Evolutionary conservation across 768 basidiomycete genomes (phyloP), one percentile per base, ranked within the genome.

Genomic region (Lactarius evosmus): DNA sequence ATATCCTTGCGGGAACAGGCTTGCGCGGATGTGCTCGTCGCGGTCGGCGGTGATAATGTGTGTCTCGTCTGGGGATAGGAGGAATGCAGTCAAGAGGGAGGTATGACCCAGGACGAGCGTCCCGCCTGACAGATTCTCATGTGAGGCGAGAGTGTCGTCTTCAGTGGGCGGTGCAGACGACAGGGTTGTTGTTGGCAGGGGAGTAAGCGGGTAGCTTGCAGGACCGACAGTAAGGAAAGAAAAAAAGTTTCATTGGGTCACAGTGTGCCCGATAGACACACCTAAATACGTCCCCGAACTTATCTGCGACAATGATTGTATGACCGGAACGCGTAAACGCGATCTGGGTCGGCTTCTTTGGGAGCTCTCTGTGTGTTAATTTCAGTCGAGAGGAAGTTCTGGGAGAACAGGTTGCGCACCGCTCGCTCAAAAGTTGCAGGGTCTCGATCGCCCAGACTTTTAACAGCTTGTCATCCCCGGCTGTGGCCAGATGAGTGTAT

Each of bases 241-340:
- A 41, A 41, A n/a, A 41, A 38, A 46, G 7, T 11, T 40, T 14
- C 17, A 56, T 30, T 50, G 25, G 50, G 14, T 27, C 7, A 17
- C 41, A 38, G 29, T 40, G 41, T 66, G 78, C 9, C 11, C 17
- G 30, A 7, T 5, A 19, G 6, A 58, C 60, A 34, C 56, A 89
- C 92, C 85, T 85, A 76, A 94, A 96, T 44, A 96, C 83, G 71
- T 98, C 96, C 0, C 96, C 96, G 66, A 97, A 95, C 75, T 97
- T 98, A 75, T 99, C 96, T 2, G 93, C 85, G 14, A 92, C 85
- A 2, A 98, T 73, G 63, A 99, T 86, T 0, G 82, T 85, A 65
- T 83, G 75, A 0, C 81, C 82, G 50, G 86, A 80, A 5, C 71
- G 75, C 0, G 87, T 85, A 69, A 97, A 86, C 0, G 75, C 73